Conservation (phyloP, 108 stramenopile genomes). For the Cyclotella choctawhatcheeana region DNA sequence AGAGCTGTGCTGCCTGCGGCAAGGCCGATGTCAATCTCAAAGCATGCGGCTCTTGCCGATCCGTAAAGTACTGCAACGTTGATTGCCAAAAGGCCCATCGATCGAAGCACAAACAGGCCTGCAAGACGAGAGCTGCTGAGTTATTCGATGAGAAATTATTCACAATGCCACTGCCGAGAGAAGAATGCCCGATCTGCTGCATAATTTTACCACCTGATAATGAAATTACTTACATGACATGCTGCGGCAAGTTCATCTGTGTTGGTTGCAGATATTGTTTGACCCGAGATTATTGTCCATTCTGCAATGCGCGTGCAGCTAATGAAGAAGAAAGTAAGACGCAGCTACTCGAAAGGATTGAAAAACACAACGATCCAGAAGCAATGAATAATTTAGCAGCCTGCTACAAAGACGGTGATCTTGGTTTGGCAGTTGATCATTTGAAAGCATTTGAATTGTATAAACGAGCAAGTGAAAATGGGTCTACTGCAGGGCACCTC, state of each 20-base stretch:
- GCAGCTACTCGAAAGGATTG: too few species aligned
- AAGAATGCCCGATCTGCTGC: neutral
- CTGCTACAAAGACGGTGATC: too few species aligned
- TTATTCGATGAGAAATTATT: neutral
- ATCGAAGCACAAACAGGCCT: neutral
- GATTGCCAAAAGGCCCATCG: neutral
- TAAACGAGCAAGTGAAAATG: neutral
- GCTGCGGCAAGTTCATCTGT: neutral
- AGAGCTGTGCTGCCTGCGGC: too few species aligned
- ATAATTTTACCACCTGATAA: neutral
- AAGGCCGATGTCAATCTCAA: too few species aligned
- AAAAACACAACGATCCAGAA: too few species aligned
- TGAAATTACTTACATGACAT: neutral
- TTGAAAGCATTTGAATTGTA: too few species aligned
- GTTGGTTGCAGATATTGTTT: neutral
- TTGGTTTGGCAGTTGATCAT: too few species aligned
- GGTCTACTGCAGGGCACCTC: neutral
- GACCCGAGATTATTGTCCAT: too few species aligned
- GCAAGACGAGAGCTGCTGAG: neutral
- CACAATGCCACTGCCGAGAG: neutral
- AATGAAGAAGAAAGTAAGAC: too few species aligned
- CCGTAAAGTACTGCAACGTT: neutral
- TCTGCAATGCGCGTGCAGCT: too few species aligned
- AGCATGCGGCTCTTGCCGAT: neutral
- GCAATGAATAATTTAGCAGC: too few species aligned